Conservation (phyloP, 1,139 yeast genomes). For the Zygosaccharomyces pseudobailii region DNA sequence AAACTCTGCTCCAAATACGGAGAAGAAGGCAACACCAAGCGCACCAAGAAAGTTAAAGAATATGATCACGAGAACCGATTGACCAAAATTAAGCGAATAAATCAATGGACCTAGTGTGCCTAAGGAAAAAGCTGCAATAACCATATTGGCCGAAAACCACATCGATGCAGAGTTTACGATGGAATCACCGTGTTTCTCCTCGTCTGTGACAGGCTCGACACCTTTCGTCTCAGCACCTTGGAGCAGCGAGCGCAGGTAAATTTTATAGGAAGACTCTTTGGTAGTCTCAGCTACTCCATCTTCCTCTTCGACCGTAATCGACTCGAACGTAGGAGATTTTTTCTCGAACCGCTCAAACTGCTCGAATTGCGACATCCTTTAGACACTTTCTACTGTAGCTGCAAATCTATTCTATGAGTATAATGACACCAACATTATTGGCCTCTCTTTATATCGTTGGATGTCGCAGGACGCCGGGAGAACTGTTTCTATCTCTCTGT, state of each 20-base stretch:
- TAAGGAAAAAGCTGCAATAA: constrained; percentile 75
- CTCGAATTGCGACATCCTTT: background rate
- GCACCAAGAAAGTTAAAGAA: constrained; percentile 74
- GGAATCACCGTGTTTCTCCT: constrained; percentile 48
- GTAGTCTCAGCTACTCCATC: constrained; percentile 9
- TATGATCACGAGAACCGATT: constrained; percentile 55
- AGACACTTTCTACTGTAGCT: background rate
- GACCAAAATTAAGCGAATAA: constrained; percentile 58
- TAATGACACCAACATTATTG: background rate
- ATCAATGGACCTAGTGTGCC: constrained; percentile 70
- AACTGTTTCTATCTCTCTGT: background rate
- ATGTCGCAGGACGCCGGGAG: background rate
- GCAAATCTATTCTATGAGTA: too few relatives aligned
- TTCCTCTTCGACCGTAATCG: constrained; percentile 7
- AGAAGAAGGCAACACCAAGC: constrained; percentile 75
- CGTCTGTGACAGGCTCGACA: constrained; percentile 44
- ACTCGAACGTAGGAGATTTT: constrained; percentile 2
- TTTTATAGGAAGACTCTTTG: constrained; percentile 4
- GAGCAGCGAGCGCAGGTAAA: constrained; percentile 1
- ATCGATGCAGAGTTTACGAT: constrained; percentile 70
- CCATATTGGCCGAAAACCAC: constrained; percentile 93
- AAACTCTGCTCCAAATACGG: constrained; percentile 79
- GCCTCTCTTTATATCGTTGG: background rate
- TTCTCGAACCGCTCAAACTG: constrained; percentile 6
- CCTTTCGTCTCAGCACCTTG: constrained; percentile 45